phyloP scores from a whole-genome alignment of 1,139 yeast genomes.

The Suhomyces ambrosiae region DNA sequence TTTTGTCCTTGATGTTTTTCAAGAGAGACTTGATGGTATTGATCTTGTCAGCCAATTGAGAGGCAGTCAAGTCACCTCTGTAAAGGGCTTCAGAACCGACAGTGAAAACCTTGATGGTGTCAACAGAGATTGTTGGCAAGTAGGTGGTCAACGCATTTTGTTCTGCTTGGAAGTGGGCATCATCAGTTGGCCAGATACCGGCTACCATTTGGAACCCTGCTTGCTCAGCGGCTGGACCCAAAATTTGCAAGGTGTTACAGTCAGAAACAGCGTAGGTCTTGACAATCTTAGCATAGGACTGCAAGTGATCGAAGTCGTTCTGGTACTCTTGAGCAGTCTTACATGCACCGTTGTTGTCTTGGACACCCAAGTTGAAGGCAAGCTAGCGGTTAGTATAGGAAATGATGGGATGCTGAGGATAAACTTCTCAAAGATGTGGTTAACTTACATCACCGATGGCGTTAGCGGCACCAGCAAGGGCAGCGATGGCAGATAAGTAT shows the following conservation, averaged over 20 bases:
- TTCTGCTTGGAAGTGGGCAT: conserved; percentile 69
- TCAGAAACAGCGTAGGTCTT: conserved; percentile 87
- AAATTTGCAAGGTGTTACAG: conserved; percentile 78
- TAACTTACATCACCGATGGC: conserved; percentile 51
- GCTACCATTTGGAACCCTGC: conserved; percentile 73
- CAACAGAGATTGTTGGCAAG: conserved; percentile 69
- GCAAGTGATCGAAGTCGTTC: conserved; percentile 59
- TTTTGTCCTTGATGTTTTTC: conserved; percentile 65
- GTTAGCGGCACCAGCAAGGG: conserved; percentile 37
- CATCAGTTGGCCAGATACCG: conserved; percentile 92
- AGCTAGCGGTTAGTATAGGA: conserved; percentile 36
- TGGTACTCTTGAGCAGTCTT: conserved; percentile 69
- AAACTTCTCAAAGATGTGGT: conserved; percentile 1
- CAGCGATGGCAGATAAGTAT: conserved; percentile 40
- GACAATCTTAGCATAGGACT: conserved; percentile 58
- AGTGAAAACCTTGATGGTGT: conserved; percentile 69
- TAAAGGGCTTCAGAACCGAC: conserved; percentile 94
- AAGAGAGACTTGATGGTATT: conserved; percentile 57
- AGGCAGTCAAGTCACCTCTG: conserved; percentile 78
- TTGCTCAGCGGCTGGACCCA: conserved; percentile 84
- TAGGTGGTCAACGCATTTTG: conserved; percentile 65
- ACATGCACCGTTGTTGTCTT: conserved; percentile 69
- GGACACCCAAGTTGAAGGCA: conserved; percentile 83
- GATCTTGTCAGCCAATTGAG: conserved; percentile 66
- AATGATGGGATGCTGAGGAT: neutral